These are phyloP conservation scores for Musa itinerans DNA, from an alignment of 176 grass and related monocot genomes.

Conservation along the genomic window DNA sequence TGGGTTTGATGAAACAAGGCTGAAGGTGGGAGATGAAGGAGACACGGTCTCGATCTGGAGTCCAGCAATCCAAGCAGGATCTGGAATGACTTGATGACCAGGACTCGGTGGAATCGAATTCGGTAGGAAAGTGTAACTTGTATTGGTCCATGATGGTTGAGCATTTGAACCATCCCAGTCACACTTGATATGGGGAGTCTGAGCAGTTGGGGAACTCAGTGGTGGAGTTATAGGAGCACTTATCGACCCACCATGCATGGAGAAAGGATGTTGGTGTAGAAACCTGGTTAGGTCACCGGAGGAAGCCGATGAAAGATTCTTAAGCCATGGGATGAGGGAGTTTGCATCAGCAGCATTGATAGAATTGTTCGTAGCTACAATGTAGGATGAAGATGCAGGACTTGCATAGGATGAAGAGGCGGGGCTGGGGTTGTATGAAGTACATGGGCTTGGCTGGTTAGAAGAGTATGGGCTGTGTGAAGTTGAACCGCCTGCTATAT, in stretches of 20 bases:
- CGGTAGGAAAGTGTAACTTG: not conserved
- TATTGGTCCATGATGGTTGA: constrained; percentile 4
- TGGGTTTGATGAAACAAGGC: constrained; percentile 29
- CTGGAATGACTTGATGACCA: constrained; percentile 13
- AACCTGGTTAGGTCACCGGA: constrained; percentile 4
- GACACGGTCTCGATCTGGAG: constrained; percentile 40
- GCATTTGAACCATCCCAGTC: constrained; percentile 24
- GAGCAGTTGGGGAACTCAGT: constrained; percentile 59
- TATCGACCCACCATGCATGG: constrained; percentile 53
- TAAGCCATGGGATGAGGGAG: constrained; percentile 64
- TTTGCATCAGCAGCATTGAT: constrained; percentile 33
- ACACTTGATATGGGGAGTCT: constrained; percentile 38
- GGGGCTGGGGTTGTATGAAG: constrained; percentile 73
- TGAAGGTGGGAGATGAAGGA: constrained; percentile 54
- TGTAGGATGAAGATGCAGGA: constrained; percentile 54
- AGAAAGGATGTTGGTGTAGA: constrained; percentile 1
- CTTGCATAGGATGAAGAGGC: constrained; percentile 42
- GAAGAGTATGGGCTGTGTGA: constrained; percentile 62
- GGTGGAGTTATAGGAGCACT: constrained; percentile 87
- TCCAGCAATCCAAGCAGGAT: constrained; percentile 48
- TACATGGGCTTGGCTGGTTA: constrained; percentile 47
- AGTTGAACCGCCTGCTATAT: constrained; percentile 7
- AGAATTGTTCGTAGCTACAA: constrained; percentile 23
- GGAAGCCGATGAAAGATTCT: constrained; percentile 41
- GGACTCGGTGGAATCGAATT: constrained; percentile 45